Conservation (phyloP, 2,329 filamentous ascomycete genomes). For the Aspergillus novoparasiticus region DNA sequence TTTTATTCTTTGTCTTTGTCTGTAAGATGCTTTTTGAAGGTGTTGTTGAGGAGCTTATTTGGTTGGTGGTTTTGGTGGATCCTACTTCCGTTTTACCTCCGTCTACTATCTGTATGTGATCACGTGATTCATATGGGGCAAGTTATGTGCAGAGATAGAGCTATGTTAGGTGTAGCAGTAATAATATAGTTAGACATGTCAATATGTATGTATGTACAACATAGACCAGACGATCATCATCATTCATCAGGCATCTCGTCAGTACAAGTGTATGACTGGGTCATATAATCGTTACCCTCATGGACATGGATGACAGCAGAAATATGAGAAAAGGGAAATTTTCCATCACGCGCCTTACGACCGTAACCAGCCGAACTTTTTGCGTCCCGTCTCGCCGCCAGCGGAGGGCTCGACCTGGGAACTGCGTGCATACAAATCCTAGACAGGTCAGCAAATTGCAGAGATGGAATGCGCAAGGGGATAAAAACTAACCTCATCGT, state of each 20-base stretch:
- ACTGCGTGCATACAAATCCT: conserved; percentile 64
- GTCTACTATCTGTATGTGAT: neutral
- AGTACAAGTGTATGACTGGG: conserved; percentile 11
- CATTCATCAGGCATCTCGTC: conserved; percentile 21
- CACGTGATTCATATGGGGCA: neutral
- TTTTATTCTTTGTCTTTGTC: neutral
- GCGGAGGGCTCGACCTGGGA: conserved; percentile 55
- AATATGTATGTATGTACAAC: conserved; percentile 26
- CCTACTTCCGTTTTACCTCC: neutral
- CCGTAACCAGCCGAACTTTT: conserved; percentile 49
- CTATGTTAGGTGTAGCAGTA: neutral
- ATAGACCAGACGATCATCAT: conserved; percentile 23
- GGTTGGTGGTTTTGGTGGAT: neutral
- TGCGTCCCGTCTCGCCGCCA: conserved; percentile 39
- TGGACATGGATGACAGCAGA: neutral
- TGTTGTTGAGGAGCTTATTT: neutral
- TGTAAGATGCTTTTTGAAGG: neutral
- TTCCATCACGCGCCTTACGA: conserved; percentile 23
- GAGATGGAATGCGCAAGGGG: neutral
- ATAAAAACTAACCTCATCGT: conserved; percentile 74
- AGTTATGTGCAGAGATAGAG: neutral
- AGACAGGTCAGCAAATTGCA: conserved; percentile 13
- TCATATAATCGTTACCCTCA: conserved; percentile 11
- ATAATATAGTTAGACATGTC: conserved; percentile 4
- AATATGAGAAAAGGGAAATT: neutral